Evolutionary conservation across 805 yeast species (phyloP), one percentile per base, ranked within the genome.

Genomic region (Saccharomycopsis sp.): DNA sequence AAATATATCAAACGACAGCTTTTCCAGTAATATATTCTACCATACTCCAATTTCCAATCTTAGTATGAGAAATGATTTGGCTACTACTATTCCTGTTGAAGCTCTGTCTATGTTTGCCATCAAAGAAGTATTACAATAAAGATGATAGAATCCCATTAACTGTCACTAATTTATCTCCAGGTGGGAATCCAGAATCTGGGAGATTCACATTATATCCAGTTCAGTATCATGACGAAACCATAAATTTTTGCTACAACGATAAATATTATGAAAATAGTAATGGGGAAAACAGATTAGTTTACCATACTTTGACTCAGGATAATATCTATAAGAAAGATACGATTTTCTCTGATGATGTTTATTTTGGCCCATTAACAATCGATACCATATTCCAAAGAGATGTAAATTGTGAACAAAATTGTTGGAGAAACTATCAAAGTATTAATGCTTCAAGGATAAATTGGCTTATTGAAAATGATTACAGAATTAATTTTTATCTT

Each of bases 401-500:
- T 24, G 17, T 35, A 16, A 9, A 8, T 21, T 47, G 51, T 26
- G 32, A 32, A n/a, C 47, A 43, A 24, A 36, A 8, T 17, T 47
- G 51, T 33, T 47, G 47, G 47, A 47, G 44, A 39, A 13, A 39
- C 13, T 41, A 47, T 27, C 4, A 17, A 5, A 34, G 32, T 4
- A 53, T 21, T 11, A 59, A 59, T 36, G 62, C 59, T 3, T 41
- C 62, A 2, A 4, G 52, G 14, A 54, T 60, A 24, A 57, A 59
- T 43, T 43, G 42, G 17, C 49, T 60, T n/a, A 59, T 60, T 27
- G 58, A 54, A 38, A 56, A 44, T 44, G 58, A 59, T 36, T 60
- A 60, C 45, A 53, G 57, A 32, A 43, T 57, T 23, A 58, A 60
- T 45, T 59, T 60, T 45, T 59, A 37, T 47, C 38, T 60, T 29